Conservation (phyloP, 139 green algal species). For the Micractinium conductrix region DNA sequence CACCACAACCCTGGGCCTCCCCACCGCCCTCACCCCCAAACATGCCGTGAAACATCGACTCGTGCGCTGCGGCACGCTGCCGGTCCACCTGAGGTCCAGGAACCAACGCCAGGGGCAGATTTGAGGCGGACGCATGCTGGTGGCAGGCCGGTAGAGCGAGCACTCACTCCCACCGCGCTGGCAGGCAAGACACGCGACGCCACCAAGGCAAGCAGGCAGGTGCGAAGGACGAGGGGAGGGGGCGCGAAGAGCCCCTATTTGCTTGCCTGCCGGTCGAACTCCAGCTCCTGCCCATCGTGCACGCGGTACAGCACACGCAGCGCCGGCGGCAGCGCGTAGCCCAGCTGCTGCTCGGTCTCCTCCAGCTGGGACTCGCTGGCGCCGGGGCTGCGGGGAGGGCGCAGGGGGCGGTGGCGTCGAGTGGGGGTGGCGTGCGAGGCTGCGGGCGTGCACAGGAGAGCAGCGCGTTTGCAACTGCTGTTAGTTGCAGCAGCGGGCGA, state of each 20-base stretch:
- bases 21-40: conserved; percentile 15
- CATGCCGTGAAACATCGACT: conserved; percentile 42
- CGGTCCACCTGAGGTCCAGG: conserved; percentile 5
- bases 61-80: conserved; percentile 28
- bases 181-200: too few relatives aligned
- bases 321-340: conserved; percentile 27
- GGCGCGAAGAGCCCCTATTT: not conserved
- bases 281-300: conserved; percentile 45
- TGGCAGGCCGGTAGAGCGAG: too few relatives aligned
- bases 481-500: too few relatives aligned
- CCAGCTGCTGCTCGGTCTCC: conserved; percentile 22
- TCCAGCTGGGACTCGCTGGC: conserved; percentile 39
- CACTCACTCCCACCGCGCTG: too few relatives aligned
- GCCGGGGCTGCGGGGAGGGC: conserved; percentile 7
- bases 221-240: not conserved
- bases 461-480: too few relatives aligned
- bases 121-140: not conserved
- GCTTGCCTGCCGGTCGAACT: conserved; percentile 24
- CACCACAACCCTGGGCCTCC: too few relatives aligned
- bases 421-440: too few relatives aligned
- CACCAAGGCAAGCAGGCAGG: not conserved
- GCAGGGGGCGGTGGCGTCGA: not conserved
- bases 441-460: not conserved
- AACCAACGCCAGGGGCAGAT: not conserved
- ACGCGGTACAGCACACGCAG: conserved; percentile 47